Conservation (phyloP, 2,329 filamentous ascomycete species). For the Colletotrichum agaves region DNA sequence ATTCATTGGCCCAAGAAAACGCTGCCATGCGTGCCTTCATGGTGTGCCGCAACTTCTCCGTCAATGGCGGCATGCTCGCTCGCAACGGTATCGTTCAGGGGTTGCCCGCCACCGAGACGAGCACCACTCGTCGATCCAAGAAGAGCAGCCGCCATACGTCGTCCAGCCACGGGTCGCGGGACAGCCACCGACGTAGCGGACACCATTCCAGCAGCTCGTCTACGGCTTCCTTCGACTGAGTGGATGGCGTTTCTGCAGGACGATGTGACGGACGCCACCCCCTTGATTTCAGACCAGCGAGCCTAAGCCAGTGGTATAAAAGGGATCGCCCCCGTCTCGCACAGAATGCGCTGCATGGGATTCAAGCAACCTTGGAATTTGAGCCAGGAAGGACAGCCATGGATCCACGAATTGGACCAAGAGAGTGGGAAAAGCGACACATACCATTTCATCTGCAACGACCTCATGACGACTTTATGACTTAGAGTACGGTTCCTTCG, state of each 20-base stretch:
- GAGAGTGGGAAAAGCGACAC: constrained; percentile 40
- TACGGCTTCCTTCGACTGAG: constrained; percentile 66
- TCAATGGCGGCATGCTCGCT: constrained; percentile 91
- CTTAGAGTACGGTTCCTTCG: constrained; percentile 37
- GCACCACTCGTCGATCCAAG: constrained; percentile 53
- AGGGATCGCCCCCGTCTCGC: constrained; percentile 50
- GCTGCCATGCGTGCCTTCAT: constrained; percentile 96
- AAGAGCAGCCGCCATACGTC: constrained; percentile 63
- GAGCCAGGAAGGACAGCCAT: not conserved
- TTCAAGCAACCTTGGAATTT: not conserved
- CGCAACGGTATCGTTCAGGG: constrained; percentile 76
- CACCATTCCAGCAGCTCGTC: constrained; percentile 72
- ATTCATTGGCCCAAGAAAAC: constrained; percentile 87
- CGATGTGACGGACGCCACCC: constrained; percentile 1
- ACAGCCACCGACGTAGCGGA: constrained; percentile 61
- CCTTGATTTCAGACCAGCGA: not conserved
- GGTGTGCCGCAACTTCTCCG: constrained; percentile 97
- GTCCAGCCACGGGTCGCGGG: constrained; percentile 50
- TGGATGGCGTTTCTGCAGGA: constrained; percentile 18
- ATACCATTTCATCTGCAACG: constrained; percentile 41
- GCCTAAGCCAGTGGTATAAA: constrained; percentile 41
- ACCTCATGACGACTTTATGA: constrained; percentile 40
- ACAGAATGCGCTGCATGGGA: not conserved
- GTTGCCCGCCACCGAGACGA: constrained; percentile 66
- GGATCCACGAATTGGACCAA: constrained; percentile 14